Evolutionary conservation across 495 filamentous ascomycete species (phyloP), one percentile per base, ranked within the genome.

Genomic region (Daldinia caldariorum): DNA sequence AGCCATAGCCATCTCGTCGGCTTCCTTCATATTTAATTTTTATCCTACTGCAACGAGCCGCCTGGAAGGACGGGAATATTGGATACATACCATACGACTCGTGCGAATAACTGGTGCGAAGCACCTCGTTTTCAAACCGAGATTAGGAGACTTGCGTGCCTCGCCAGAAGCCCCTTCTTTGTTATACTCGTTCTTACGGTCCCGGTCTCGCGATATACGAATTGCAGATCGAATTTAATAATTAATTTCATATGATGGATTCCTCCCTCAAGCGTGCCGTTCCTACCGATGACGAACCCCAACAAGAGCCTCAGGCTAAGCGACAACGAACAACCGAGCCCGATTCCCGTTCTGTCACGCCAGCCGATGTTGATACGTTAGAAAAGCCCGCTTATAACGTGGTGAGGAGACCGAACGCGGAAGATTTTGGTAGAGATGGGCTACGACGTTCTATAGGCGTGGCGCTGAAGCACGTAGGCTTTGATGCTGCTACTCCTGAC

Each of bases 401-500:
- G 4, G 64, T 58, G 10, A 61, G 54, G 8, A 39, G n/a, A 6
- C 73, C 73, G 22, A 79, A 75, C 0, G 47, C 71, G 6, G 77
- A 81, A 22, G 75, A 69, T 37, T 47, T 80, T 54, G 80, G 80
- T 3, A 78, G 76, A 35, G 69, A 69, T 18, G 81, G 78, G 3
- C 49, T 85, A 35, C 76, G 75, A 26, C 77, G 81, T 35, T 76
- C 78, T 53, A 78, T 85, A 39, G 77, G 71, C 0, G 50, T 84
- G 38, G 74, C 73, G 4, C 61, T 85, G 61, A 56, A 79, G 22
- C 74, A 80, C 20, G 76, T 82, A 5, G 83, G 83, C 31, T 85
- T 83, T 55, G 79, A 82, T 13, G 55, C 71, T 16, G 76, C 81
- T 8, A 72, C 66, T 12, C 73, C 76, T 8, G 80, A 82, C 8